Base-by-base conservation (phyloP, 2,329 filamentous ascomycete genomes). In the Trichoderma sp. region DNA sequence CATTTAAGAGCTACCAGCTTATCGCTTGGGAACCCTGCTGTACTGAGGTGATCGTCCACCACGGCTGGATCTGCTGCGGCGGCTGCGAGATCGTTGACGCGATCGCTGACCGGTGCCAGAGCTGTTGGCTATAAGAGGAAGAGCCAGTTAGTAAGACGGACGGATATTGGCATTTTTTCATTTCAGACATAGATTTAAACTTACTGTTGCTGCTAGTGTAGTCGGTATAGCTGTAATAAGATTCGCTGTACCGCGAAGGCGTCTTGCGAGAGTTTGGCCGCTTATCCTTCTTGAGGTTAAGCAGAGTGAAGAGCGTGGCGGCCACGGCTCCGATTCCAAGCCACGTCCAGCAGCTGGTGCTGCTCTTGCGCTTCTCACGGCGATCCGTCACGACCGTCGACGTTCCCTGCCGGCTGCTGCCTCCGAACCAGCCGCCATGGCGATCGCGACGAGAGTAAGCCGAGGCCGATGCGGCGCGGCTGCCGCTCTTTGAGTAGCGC, bases 341-440 rank as follows among this genome's bases (percentile, higher is more conserved):
- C 81, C 85, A 86, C 70, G 83, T 83, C 22, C 80, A 76, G 22
- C 85, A 83, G 71, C 80, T 78, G 19, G 85, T 83, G 70, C 80
- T 78, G 27, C 79, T 82, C 70, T 80, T 81, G 6, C 85, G 86
- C 78, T 88, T 86, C 65, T 80, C 75, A 48, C 82, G 78, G 69
- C 83, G 78, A 67, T 80, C 73, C 73, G 77, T 72, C 71, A 82
- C 71, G 53, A 80, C 77, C 3, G 78, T 70, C 2, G 79, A 78
- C 32, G 76, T 67, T 27, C 84, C 80, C 42, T 83, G 82, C 32
- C 83, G 80, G 39, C 81, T 79, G 34, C 83, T 86, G 37, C 81
- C 79, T 27, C 83, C 86, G 65, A 86, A 88, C 84, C 87, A 90
- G 54, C 83, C 84, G 61, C 81, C 79, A 72, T 87, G 84, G 70